Evolutionary conservation across 164 flowering plant genomes (phyloP), one percentile per base, ranked within the genome.

Genomic region (Stephania japonica): DNA sequence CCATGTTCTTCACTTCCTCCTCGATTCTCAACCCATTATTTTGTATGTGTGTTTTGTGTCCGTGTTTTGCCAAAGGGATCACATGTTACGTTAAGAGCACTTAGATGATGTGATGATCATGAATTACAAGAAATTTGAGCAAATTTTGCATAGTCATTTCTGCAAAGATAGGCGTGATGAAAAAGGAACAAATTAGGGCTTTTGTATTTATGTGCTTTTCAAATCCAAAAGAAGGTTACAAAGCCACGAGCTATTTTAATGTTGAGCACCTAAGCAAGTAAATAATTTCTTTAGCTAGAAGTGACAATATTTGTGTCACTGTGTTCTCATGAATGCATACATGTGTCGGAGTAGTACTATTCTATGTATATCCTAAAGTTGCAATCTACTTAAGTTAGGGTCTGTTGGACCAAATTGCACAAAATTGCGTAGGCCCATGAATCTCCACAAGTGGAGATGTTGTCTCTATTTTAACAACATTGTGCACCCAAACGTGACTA

Each of bases 171-270:
- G 91, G 97, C 83, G 84, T 41, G 89, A 90, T 82, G 85, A 88
- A 1, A 88, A 84, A 72, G 97, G 98, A 68, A 78, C 83, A 21
- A 88, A 85, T 73, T 90, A 84, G 73, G 97, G 98, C n/a, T 13
- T 91, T 92, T 84, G 98, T 93, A 68, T 94, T 94, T 86, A 92
- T 94, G 9, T 89, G 95, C 81, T 94, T 91, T 82, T 88, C 97
- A 21, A 83, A 79, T 53, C 84, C 92, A n/a, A 91, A 90, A 69
- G 97, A 92, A 81, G 97, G 97, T 23, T 78, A 47, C 75, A 88
- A 82, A 76, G 97, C 97, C 79, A 88, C 91, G 70, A 79, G 66
- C 75, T 79, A 82, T 71, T 82, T 88, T 70, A 88, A 90, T 80
- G 91, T 97, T 94, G 79, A 73, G 78, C 76, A 32, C 2, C 38